phyloP scores from a whole-genome alignment of 441 rosid genomes.

The Populus hybrid region DNA sequence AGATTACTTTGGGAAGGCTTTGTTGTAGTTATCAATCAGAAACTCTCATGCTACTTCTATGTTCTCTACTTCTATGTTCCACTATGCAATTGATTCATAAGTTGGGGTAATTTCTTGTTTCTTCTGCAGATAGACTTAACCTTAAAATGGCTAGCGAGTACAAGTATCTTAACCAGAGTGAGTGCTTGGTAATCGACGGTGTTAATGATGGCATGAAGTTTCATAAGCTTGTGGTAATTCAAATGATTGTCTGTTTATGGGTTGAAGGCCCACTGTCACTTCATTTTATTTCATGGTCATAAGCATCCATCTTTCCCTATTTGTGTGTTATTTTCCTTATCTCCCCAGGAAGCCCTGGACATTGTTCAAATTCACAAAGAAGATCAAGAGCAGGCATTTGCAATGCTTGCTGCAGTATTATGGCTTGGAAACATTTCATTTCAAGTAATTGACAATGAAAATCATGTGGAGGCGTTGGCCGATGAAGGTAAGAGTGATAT shows the following conservation, averaged over 20 bases:
- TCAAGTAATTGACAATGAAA: slow-evolving; percentile 67
- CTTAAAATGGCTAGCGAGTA: slow-evolving; percentile 76
- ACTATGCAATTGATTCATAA: background rate
- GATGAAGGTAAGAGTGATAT: slow-evolving; percentile 60
- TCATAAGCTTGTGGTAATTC: slow-evolving; percentile 64
- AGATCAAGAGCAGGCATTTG: slow-evolving; percentile 73
- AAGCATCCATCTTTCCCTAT: slow-evolving; percentile 9
- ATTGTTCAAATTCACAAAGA: slow-evolving; percentile 61
- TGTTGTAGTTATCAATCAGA: background rate
- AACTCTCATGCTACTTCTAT: background rate
- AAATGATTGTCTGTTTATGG: slow-evolving; percentile 5
- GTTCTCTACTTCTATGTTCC: background rate
- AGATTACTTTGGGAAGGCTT: background rate
- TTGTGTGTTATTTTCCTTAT: slow-evolving; percentile 14
- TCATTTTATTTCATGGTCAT: slow-evolving; percentile 11
- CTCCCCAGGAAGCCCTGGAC: slow-evolving; percentile 75
- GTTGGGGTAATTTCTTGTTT: slow-evolving; percentile 1
- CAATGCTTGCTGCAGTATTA: slow-evolving; percentile 78
- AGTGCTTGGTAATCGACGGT: slow-evolving; percentile 68
- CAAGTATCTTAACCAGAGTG: slow-evolving; percentile 84
- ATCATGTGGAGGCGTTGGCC: slow-evolving; percentile 75
- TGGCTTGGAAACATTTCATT: slow-evolving; percentile 92
- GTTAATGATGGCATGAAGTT: slow-evolving; percentile 76
- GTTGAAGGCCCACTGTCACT: background rate
- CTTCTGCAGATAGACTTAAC: slow-evolving; percentile 66